phyloP scores from a whole-genome alignment of 257 asterid genomes.

The Rauvolfia tetraphylla region DNA sequence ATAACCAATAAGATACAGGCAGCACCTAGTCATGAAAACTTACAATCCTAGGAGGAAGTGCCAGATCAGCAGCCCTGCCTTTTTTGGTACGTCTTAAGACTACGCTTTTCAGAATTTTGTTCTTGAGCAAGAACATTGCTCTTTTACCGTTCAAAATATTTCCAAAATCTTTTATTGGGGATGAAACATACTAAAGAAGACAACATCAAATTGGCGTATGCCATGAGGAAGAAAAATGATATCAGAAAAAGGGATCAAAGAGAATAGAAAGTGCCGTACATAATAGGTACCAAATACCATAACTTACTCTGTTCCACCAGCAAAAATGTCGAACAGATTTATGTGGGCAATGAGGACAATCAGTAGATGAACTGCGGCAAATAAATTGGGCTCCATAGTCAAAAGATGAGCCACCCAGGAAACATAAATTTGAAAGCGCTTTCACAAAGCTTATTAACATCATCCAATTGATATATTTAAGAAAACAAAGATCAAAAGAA shows the following conservation, averaged over 20 bases:
- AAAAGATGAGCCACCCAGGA: neutral
- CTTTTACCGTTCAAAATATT: conserved; percentile 43
- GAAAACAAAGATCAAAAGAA: neutral
- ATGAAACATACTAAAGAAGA: conserved; percentile 56
- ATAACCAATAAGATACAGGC: conserved; percentile 6
- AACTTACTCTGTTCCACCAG: conserved; percentile 96
- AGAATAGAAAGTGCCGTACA: neutral
- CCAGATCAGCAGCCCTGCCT: conserved; percentile 98
- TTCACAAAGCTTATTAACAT: neutral
- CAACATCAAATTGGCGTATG: neutral
- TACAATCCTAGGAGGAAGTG: conserved; percentile 91
- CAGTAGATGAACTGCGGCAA: conserved; percentile 52
- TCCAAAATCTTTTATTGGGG: conserved; percentile 73
- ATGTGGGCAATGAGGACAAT: conserved; percentile 74
- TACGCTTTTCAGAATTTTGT: conserved; percentile 71
- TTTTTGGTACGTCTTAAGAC: conserved; percentile 86
- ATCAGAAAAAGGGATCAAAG: neutral
- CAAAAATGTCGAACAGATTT: conserved; percentile 82
- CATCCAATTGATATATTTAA: neutral
- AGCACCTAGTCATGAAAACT: conserved; percentile 16
- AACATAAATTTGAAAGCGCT: neutral
- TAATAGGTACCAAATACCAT: conserved; percentile 8
- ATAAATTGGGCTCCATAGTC: conserved; percentile 9
- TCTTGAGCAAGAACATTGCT: conserved; percentile 84
- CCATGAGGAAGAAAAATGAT: neutral